These are phyloP conservation scores for Zymoseptoria crescenta DNA, from an alignment of 2,329 filamentous ascomycete genomes.

Conservation along the genomic window DNA sequence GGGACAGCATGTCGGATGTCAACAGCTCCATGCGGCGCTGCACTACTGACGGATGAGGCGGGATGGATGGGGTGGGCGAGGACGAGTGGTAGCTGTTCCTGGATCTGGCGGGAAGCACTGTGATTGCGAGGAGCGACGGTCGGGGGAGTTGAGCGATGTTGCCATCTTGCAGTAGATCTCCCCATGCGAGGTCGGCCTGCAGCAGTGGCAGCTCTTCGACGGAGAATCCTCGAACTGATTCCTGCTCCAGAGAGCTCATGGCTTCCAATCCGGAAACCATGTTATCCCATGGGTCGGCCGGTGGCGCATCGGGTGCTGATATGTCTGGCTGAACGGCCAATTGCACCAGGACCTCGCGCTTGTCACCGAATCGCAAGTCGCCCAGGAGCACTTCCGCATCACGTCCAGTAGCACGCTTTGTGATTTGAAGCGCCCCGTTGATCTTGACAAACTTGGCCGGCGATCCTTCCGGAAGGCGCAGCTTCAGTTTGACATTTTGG, in stretches of 20 bases:
- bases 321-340: slow-evolving; percentile 86
- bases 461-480: slow-evolving; percentile 88
- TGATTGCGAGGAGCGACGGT: slow-evolving; percentile 87
- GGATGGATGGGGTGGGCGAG: slow-evolving; percentile 68
- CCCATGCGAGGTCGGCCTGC: slow-evolving; percentile 88
- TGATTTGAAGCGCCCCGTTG: slow-evolving; percentile 89
- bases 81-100: slow-evolving; percentile 15
- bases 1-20: slow-evolving; percentile 94
- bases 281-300: slow-evolving; percentile 93
- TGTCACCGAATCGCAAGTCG: slow-evolving; percentile 91
- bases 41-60: slow-evolving; percentile 88
- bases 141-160: slow-evolving; percentile 77
- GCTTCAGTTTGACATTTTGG: slow-evolving; percentile 93
- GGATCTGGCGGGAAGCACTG: slow-evolving; percentile 66
- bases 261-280: slow-evolving; percentile 94
- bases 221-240: slow-evolving; percentile 73
- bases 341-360: slow-evolving; percentile 88
- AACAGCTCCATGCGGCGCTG: slow-evolving; percentile 96
- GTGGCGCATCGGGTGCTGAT: slow-evolving; percentile 70
- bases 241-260: slow-evolving; percentile 74
- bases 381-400: slow-evolving; percentile 90
- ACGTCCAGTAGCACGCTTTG: slow-evolving; percentile 86
- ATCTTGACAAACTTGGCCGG: slow-evolving; percentile 99
- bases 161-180: slow-evolving; percentile 85
- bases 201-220: slow-evolving; percentile 93